Evolutionary conservation across 495 filamentous ascomycete species (phyloP), one percentile per base, ranked within the genome.

Genomic region (Aspergillus bridgeri): DNA sequence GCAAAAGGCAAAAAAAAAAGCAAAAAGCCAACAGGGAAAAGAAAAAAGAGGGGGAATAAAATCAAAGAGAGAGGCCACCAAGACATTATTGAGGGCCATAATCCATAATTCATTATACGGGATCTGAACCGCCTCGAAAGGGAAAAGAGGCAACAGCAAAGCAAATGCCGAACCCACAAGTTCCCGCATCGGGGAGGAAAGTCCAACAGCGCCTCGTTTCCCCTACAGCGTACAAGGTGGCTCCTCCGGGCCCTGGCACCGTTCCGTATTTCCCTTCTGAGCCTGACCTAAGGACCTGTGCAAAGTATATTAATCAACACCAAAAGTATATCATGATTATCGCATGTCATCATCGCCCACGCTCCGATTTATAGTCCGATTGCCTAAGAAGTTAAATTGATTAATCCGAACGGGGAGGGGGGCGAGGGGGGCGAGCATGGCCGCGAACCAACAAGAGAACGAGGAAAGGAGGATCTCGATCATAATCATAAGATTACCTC

Each of bases 31-130:
- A 18, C 18, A 46, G 19, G 19, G 19, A 46, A 46, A 46, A 18
- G 19, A 47, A 5, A 25, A 24, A 24, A 25, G 25, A 48, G 8
- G 9, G 25, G 13, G 25, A 48, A 25, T 7, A 24, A 25, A 25
- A 25, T 2, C 0, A 0, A 48, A 9, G 25, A 1, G 9, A 20
- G 25, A 13, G 47, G 20, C 21, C 11, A 22, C 21, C 24, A n/a
- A 48, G 47, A 22, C n/a, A 25, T 48, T 23, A 25, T 48, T 23
- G 47, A 48, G 21, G 47, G 47, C 19, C 17, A 48, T 25, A 48
- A 48, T 48, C 47, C 18, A 48, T 25, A 48, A 48, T 48, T 21
- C 18, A 23, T 48, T 48, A 23, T 22, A 24, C 33, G 33, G 33
- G 33, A 38, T 38, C 33, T 38, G 33, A 38, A 38, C 33, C 3